A percentile compares a stretch with the other conserved stretches of the same genome.
Evolutionary conservation across 148 eudicot genomes (phyloP).

Genomic region (Arbutus unedo): DNA sequence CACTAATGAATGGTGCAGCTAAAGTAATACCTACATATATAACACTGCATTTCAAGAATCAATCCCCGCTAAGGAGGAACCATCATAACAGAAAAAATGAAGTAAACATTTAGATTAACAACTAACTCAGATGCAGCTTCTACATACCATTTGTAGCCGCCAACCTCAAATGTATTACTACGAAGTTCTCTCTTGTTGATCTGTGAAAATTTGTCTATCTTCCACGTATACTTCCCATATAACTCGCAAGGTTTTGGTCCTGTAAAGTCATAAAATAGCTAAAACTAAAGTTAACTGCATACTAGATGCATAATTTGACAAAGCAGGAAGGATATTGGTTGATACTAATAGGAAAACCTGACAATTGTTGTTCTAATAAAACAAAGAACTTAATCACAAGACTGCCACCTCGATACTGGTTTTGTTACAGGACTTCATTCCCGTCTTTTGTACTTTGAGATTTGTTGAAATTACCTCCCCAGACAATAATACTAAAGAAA

Average conservation of each 20-base stretch:
- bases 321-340: neutral
- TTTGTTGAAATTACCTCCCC: neutral
- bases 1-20: conserved; percentile 2
- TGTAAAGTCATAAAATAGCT: conserved; percentile 27
- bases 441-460: neutral
- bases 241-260: conserved; percentile 80
- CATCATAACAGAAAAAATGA: conserved; percentile 3
- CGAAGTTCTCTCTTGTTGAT: conserved; percentile 89
- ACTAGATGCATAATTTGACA: neutral
- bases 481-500: neutral
- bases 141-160: conserved; percentile 86
- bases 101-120: neutral
- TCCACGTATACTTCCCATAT: conserved; percentile 82
- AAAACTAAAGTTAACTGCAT: neutral
- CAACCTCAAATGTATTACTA: conserved; percentile 78
- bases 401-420: neutral
- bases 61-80: neutral
- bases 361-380: neutral
- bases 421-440: neutral
- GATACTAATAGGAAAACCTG: neutral
- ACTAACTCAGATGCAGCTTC: neutral
- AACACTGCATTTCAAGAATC: neutral
- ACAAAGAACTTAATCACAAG: neutral
- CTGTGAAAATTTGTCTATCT: conserved; percentile 78
- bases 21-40: neutral